A percentile compares a stretch with the other conserved stretches of the same genome.
These are phyloP conservation scores for Pyrus hybrid DNA, from an alignment of 331 rosid genomes.

Conservation along the genomic window DNA sequence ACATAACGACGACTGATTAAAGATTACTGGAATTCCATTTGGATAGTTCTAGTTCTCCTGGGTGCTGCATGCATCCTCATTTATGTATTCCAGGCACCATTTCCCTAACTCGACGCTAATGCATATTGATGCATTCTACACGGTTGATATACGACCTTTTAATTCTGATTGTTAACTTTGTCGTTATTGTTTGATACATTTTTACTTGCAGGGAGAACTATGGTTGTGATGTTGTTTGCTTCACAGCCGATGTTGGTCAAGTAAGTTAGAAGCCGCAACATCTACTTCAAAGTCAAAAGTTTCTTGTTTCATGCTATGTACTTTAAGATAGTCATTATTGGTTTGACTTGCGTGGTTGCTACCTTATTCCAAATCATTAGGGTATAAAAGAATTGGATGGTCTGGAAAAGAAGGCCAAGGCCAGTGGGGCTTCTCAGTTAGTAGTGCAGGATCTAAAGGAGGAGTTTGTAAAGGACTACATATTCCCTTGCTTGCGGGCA, in stretches of 20 bases:
- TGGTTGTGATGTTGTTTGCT: slow-evolving; percentile 93
- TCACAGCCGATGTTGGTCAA: slow-evolving; percentile 97
- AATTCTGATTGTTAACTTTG: background rate
- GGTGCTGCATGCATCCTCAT: background rate
- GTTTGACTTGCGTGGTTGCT: background rate
- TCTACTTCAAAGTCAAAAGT: background rate
- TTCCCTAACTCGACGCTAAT: background rate
- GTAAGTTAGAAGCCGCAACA: slow-evolving; percentile 31
- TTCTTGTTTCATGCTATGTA: background rate
- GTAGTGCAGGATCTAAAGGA: slow-evolving; percentile 85
- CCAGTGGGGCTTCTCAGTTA: slow-evolving; percentile 88
- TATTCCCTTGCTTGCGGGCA: slow-evolving; percentile 87
- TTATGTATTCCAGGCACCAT: background rate
- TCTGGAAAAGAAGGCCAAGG: slow-evolving; percentile 82
- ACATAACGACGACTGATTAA: background rate
- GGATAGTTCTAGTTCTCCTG: background rate
- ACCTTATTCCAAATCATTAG: slow-evolving; percentile 21
- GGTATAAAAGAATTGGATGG: slow-evolving; percentile 84
- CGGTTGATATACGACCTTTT: background rate
- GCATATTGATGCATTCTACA: background rate
- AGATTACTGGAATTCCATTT: background rate
- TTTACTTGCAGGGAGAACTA: slow-evolving; percentile 81
- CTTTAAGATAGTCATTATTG: slow-evolving; percentile 11
- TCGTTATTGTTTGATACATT: background rate
- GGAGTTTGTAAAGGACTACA: slow-evolving; percentile 74